These are phyloP conservation scores for Penicillium angulare DNA, from an alignment of 495 filamentous ascomycete species.

Conservation along the genomic window DNA sequence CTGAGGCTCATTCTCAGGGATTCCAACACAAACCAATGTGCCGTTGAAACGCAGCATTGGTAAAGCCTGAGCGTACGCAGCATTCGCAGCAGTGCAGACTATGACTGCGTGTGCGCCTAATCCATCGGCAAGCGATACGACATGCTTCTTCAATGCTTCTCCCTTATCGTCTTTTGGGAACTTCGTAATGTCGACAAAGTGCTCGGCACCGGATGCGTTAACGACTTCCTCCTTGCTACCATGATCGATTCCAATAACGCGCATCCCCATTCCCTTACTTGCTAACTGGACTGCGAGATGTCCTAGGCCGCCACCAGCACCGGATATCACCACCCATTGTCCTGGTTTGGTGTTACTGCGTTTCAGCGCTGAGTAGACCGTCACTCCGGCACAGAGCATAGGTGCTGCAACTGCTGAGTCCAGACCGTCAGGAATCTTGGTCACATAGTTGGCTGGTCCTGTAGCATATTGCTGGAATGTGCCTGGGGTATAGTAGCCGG, in stretches of 20 bases:
- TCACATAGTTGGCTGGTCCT: constrained; percentile 63
- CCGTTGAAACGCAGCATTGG: constrained; percentile 63
- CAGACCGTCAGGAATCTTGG: constrained; percentile 63
- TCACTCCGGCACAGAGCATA: constrained; percentile 61
- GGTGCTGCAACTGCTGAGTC: constrained; percentile 60
- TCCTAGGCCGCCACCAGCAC: constrained; percentile 66
- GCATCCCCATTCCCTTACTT: constrained; percentile 58
- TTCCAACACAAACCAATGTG: constrained; percentile 62
- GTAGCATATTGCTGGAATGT: constrained; percentile 75
- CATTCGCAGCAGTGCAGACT: constrained; percentile 63
- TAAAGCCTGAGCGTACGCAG: constrained; percentile 60
- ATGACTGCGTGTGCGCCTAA: constrained; percentile 63
- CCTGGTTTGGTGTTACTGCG: constrained; percentile 59
- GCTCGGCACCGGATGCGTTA: constrained; percentile 60
- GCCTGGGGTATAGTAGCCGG: constrained; percentile 58
- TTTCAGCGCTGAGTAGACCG: constrained; percentile 56
- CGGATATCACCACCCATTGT: constrained; percentile 64
- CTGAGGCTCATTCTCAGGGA: constrained; percentile 60
- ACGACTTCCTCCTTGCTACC: constrained; percentile 61
- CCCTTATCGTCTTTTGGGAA: constrained; percentile 48
- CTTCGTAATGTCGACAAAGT: constrained; percentile 65
- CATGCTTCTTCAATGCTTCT: constrained; percentile 49
- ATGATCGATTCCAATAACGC: constrained; percentile 69
- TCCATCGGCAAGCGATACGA: constrained; percentile 58
- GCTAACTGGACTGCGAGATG: constrained; percentile 67